Conservation (phyloP, 139 green algal species). For the Coelastrella sp. region DNA sequence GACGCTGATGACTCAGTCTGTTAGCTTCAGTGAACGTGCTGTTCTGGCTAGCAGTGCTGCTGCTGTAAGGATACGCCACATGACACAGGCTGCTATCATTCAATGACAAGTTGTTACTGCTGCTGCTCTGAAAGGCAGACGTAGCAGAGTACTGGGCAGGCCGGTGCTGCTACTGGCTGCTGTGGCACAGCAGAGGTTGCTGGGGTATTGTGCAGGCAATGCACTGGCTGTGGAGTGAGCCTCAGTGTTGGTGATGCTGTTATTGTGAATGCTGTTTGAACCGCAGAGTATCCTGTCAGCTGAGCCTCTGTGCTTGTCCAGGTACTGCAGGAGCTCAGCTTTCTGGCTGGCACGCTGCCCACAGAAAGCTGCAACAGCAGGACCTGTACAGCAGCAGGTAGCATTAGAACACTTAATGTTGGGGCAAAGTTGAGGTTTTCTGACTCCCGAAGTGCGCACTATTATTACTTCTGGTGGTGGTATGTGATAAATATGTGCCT, state of each 20-base stretch:
- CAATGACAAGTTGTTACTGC: not conserved
- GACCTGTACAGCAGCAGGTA: not conserved
- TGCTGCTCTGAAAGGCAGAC: not conserved
- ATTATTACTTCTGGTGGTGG: no score
- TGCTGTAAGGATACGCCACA: not conserved
- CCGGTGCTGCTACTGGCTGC: not conserved
- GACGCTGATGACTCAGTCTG: not conserved
- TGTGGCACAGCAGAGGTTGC: not conserved
- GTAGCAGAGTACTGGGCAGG: not conserved
- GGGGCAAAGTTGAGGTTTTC: no score
- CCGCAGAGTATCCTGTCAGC: not conserved
- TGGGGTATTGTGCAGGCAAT: no score
- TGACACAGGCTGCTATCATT: no score
- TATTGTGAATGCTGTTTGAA: not conserved
- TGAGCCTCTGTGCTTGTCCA: not conserved
- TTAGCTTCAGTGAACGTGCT: not conserved
- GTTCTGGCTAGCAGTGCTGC: not conserved
- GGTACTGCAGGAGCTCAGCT: not conserved
- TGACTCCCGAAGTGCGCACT: no score
- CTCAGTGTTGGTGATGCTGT: not conserved
- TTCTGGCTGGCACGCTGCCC: not conserved
- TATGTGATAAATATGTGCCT: no score
- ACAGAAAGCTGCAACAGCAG: not conserved
- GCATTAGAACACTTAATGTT: not conserved
- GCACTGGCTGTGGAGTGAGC: no score